A percentile compares a stretch with the other conserved stretches of the same genome.
Evolutionary conservation across 257 asterid genomes (phyloP).

Genomic region (Phtheirospermum japonicum): DNA sequence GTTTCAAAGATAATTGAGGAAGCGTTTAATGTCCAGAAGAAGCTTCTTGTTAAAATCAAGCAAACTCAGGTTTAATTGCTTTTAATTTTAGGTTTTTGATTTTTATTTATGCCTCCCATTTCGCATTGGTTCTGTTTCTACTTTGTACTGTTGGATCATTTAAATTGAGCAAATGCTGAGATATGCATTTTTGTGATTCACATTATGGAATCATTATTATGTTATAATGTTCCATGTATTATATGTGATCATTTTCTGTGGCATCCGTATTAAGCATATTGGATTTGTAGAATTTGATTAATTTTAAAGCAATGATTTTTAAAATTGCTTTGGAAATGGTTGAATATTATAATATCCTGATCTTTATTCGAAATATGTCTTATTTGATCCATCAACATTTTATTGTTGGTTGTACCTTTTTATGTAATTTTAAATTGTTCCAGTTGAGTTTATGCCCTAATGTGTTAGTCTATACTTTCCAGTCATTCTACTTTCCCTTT

Average conservation of each 20-base stretch:
- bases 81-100: constrained; percentile 1
- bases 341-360: constrained; percentile 11
- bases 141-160: constrained; percentile 12
- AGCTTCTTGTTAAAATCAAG: constrained; percentile 57
- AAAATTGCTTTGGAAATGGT: neutral
- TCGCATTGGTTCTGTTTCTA: neutral
- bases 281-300: neutral
- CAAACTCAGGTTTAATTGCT: constrained; percentile 52
- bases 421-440: too few species aligned
- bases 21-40: constrained; percentile 64
- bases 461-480: neutral
- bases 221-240: too few species aligned
- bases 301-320: neutral
- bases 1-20: constrained; percentile 50
- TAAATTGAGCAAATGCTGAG: neutral
- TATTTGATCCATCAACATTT: constrained; percentile 2
- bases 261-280: neutral
- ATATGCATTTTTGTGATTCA: too few species aligned
- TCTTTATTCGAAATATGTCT: constrained; percentile 6
- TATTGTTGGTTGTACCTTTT: neutral
- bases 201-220: constrained; percentile 2
- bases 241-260: constrained; percentile 1
- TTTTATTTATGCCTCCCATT: too few species aligned
- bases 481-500: neutral
- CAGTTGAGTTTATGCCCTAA: neutral